These are phyloP conservation scores for Macroventuria anomochaeta DNA, from an alignment of 2,329 filamentous ascomycete species.

Conservation along the genomic window DNA sequence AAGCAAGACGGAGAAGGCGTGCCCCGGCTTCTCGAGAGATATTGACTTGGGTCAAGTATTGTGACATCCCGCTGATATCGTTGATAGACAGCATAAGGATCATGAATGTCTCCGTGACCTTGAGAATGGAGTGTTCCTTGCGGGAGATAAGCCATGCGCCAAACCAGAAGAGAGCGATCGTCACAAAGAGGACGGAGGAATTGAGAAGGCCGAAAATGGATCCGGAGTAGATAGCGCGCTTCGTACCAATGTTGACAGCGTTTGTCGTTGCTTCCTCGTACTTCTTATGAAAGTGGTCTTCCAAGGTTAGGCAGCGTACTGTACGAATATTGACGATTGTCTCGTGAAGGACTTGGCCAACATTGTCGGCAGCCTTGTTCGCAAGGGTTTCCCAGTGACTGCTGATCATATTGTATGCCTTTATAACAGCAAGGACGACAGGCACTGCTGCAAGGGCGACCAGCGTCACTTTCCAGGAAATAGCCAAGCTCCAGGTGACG, in stretches of 20 bases:
- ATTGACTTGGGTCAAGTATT: constrained; percentile 80
- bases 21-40: constrained; percentile 74
- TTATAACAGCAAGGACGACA: constrained; percentile 69
- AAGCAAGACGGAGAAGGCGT: constrained; percentile 73
- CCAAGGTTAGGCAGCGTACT: constrained; percentile 76
- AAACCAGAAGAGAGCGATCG: constrained; percentile 84
- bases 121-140: constrained; percentile 58
- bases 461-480: constrained; percentile 81
- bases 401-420: constrained; percentile 69
- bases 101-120: constrained; percentile 77
- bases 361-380: constrained; percentile 66
- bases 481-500: constrained; percentile 73
- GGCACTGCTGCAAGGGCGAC: constrained; percentile 75
- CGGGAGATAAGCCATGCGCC: constrained; percentile 69
- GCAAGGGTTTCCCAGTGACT: constrained; percentile 74
- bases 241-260: constrained; percentile 67
- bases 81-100: constrained; percentile 84
- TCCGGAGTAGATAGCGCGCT: constrained; percentile 71
- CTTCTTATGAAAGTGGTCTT: constrained; percentile 71
- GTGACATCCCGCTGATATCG: constrained; percentile 72
- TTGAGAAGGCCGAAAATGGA: constrained; percentile 80
- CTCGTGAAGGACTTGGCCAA: constrained; percentile 72
- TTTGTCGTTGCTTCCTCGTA: constrained; percentile 60
- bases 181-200: constrained; percentile 72
- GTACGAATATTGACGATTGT: constrained; percentile 80